Evolutionary conservation across 257 asterid genomes (phyloP).

Genomic region (Nicotiana noctiflora): DNA sequence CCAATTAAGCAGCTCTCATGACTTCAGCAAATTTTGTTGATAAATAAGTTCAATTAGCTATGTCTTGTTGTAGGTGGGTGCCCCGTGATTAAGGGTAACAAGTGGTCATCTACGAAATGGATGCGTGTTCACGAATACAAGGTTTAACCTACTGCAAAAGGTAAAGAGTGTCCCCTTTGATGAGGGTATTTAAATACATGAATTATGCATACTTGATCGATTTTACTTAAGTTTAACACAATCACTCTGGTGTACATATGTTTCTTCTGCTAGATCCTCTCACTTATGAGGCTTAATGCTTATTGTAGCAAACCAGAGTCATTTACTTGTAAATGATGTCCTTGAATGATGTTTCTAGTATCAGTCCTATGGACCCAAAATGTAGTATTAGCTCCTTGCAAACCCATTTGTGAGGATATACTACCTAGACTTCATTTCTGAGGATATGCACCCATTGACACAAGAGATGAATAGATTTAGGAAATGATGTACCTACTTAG

Average conservation of each 20-base stretch:
- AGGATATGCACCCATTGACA: not conserved
- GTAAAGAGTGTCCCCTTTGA: not conserved
- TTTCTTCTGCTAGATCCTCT: no score
- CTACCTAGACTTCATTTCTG: not conserved
- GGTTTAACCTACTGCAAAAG: slow-evolving; percentile 11
- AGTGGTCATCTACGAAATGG: slow-evolving; percentile 49
- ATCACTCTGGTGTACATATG: not conserved
- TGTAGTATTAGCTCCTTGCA: not conserved
- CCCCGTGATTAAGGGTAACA: slow-evolving; percentile 39
- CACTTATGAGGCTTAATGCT: not conserved
- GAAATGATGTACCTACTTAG: not conserved
- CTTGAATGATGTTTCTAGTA: not conserved
- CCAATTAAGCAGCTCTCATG: not conserved
- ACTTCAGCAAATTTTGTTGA: not conserved
- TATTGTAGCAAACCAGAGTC: not conserved
- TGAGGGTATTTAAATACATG: not conserved
- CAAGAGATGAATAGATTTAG: not conserved
- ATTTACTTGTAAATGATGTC: not conserved
- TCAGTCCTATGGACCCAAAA: not conserved
- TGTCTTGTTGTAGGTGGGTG: slow-evolving; percentile 30
- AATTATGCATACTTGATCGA: not conserved
- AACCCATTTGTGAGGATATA: not conserved
- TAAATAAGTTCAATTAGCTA: not conserved
- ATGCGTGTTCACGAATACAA: slow-evolving; percentile 30
- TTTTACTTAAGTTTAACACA: not conserved